A percentile compares a stretch with the other conserved stretches of the same genome.
Evolutionary conservation across 2,329 filamentous ascomycete species (phyloP).

Genomic region (Alternaria burnsii): DNA sequence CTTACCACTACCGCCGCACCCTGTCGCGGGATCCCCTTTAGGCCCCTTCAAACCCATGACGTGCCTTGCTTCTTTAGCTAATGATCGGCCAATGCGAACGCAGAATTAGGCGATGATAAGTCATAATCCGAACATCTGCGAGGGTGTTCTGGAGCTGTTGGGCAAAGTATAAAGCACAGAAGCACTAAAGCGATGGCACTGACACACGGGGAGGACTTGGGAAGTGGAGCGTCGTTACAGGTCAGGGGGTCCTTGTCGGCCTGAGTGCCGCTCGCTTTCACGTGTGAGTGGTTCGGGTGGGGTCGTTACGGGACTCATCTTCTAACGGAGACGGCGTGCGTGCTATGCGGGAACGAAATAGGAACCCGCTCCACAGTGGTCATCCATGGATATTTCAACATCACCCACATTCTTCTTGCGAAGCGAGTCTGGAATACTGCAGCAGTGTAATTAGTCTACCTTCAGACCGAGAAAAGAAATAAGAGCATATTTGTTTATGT

Average conservation of each 20-base stretch:
- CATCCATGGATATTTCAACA: neutral
- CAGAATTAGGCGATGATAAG: slow-evolving; percentile 1
- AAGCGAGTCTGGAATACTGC: neutral
- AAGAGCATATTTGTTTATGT: neutral
- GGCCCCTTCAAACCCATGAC: slow-evolving; percentile 8
- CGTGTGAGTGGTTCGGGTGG: slow-evolving; percentile 1
- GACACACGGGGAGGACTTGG: slow-evolving; percentile 6
- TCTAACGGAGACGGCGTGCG: neutral
- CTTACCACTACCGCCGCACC: slow-evolving; percentile 14
- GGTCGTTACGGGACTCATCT: neutral
- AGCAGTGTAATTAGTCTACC: neutral
- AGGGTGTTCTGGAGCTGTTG: slow-evolving; percentile 5
- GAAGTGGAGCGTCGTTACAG: slow-evolving; percentile 8
- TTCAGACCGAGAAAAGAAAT: neutral
- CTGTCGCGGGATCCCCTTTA: slow-evolving; percentile 6
- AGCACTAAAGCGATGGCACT: neutral
- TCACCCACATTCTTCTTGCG: neutral
- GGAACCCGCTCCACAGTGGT: slow-evolving; percentile 6
- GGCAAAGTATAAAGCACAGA: slow-evolving; percentile 6
- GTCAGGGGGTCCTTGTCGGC: slow-evolving; percentile 1
- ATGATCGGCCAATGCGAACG: slow-evolving; percentile 4
- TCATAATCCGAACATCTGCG: neutral
- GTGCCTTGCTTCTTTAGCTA: slow-evolving; percentile 1
- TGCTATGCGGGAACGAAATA: slow-evolving; percentile 12
- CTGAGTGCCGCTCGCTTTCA: neutral